Base-by-base conservation (phyloP, 768 basidiomycete species). In the Leccinum disarticulatum region DNA sequence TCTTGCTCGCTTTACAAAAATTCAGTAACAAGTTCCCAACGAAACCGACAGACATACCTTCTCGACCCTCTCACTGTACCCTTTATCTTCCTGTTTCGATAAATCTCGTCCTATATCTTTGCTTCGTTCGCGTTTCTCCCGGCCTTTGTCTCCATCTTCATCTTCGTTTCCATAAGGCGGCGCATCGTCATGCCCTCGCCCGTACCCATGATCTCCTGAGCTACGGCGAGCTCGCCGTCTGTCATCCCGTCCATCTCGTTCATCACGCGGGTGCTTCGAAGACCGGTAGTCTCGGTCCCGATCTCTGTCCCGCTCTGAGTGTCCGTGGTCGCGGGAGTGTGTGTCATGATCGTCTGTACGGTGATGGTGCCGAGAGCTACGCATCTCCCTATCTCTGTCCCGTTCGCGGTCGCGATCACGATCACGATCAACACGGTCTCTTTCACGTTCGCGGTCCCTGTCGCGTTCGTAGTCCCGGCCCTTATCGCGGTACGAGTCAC, bases 41-140 rank as follows among this genome's bases (percentile, higher is more conserved):
- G n/a, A 25, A 10, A 17, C 30, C 55, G 35, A 22, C 17, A 4
- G 49, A 63, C 76, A 47, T 60, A 87, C 89, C 82, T 91, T 90
- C 68, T 89, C 87, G 31, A 79, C 82, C 56, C 87, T 81, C 33
- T 85, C 83, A 55, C 83, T 80, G 56, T 76, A 72, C n/a, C 74
- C 70, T 56, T 72, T 76, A 38, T 86, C 85, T 9, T 81, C 84
- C 57, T 77, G 72, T 56, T 58, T 71, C 11, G 67, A 60, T 46
- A 66, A 56, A 57, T 75, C 74, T 22, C 78, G 68, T 55, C 74
- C 75, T 63, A 69, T 64, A 61, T 70, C 61, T 72, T 58, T 61
- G 52, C 84, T 82, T 69, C 83, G 82, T 59, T 84, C 85, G n/a
- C 79, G 77, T 51, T 76, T 77, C 15, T 75, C 78, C 17, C 66